These are phyloP conservation scores for Gossypium davidsonii DNA, from an alignment of 441 rosid species.

Conservation along the genomic window DNA sequence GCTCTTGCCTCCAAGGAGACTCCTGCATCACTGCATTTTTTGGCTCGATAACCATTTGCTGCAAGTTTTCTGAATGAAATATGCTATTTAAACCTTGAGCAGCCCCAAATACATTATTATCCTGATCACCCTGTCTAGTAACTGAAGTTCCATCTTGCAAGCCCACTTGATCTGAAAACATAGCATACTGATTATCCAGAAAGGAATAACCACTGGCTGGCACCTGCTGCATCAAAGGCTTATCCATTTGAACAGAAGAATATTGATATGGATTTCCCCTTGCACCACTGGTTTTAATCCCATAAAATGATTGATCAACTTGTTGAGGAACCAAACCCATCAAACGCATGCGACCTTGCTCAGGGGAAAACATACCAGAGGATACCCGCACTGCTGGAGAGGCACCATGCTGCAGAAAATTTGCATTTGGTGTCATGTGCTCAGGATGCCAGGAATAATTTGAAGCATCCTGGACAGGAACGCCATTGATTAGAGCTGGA, in stretches of 20 bases:
- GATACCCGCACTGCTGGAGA: constrained; percentile 50
- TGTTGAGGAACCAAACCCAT: constrained; percentile 53
- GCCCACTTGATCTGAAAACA: constrained; percentile 36
- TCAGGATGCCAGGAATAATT: constrained; percentile 57
- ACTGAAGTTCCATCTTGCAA: constrained; percentile 37
- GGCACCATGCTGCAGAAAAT: constrained; percentile 48
- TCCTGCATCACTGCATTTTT: constrained; percentile 37
- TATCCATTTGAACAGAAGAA: constrained; percentile 46
- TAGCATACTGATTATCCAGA: constrained; percentile 37
- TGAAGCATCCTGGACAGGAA: constrained; percentile 58
- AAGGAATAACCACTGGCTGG: constrained; percentile 43
- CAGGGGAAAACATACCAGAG: constrained; percentile 47
- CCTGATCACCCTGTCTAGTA: constrained; percentile 45
- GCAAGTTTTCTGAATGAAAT: constrained; percentile 40
- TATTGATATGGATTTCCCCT: constrained; percentile 36
- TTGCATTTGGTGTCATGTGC: constrained; percentile 41
- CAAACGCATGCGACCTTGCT: constrained; percentile 43
- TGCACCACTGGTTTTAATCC: constrained; percentile 46
- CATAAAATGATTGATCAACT: constrained; percentile 61
- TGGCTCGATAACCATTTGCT: constrained; percentile 35
- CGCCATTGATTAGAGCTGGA: constrained; percentile 45
- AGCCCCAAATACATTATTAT: constrained; percentile 30
- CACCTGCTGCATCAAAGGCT: constrained; percentile 35
- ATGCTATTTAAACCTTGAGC: constrained; percentile 38
- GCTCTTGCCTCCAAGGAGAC: constrained; percentile 35